These are phyloP conservation scores for Globisporangium acanthophoron DNA, from an alignment of 352 stramenopile species.

Conservation along the genomic window DNA sequence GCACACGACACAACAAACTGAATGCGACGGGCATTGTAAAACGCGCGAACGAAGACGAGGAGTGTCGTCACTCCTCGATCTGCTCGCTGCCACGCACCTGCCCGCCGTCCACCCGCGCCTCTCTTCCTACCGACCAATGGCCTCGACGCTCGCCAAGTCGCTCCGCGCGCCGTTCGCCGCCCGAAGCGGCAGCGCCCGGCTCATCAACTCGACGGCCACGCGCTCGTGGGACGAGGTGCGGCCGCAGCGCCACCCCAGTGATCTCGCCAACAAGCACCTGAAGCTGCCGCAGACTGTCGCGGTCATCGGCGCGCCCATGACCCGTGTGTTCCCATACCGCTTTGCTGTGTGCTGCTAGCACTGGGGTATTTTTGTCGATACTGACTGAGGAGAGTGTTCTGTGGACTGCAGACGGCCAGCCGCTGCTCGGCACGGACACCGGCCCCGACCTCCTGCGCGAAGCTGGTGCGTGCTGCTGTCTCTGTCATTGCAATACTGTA, in stretches of 20 bases:
- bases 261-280: constrained; percentile 49
- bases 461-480: constrained; percentile 22
- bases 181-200: constrained; percentile 20
- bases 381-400: too few species aligned
- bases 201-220: constrained; percentile 43
- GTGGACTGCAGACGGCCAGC: constrained; percentile 57
- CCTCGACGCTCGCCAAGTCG: constrained; percentile 9
- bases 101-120: background rate
- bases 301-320: constrained; percentile 86
- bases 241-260: constrained; percentile 49
- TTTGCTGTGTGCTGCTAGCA: background rate
- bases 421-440: constrained; percentile 69
- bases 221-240: constrained; percentile 60
- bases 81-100: too few species aligned
- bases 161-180: background rate
- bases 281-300: constrained; percentile 60
- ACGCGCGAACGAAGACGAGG: too few species aligned
- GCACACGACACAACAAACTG: too few species aligned
- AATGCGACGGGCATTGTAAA: too few species aligned
- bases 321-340: constrained; percentile 26
- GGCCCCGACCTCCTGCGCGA: constrained; percentile 73
- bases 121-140: constrained; percentile 1
- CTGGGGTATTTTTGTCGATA: too few species aligned
- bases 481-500: background rate
- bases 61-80: too few species aligned